Evolutionary conservation across 2,329 filamentous ascomycete genomes (phyloP), one percentile per base, ranked within the genome.

Genomic region (Colletotrichum karsti): DNA sequence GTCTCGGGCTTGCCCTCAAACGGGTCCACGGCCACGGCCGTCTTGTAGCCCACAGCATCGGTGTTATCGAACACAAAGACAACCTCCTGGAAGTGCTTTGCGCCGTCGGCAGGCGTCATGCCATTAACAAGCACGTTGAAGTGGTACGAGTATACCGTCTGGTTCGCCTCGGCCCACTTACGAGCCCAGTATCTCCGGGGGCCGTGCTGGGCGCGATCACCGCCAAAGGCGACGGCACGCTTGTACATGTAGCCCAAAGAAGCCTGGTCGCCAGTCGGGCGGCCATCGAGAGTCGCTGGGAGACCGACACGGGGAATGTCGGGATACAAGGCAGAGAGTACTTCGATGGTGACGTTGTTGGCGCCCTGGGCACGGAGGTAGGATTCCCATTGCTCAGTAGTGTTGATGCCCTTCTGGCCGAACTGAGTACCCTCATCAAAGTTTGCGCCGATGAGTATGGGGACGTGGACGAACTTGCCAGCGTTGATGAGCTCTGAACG

Each of bases 401-500:
- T 88, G 73, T 90, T 85, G 69, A 91, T 84, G 15, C 84, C 85
- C 6, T 69, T 75, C 10, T 83, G 82, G 0, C 82, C 85, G 72
- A 91, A 91, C 1, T 81, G 79, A 1, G 85, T 85, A 41, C 80
- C 91, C 74, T 93, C 91, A 71, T 93, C 91, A 1, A 85, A 85
- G 75, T 92, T 92, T 37, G 85, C 85, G 7, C 91, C 91, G 35
- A 85, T 80, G 7, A 93, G 81, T 42, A 92, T 84, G 1, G 90
- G 89, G 0, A 92, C 88, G 58, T 88, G 83, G 63, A 91, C 86
- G 70, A 92, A 92, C 18, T 84, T 83, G 51, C 89, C 90, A 5
- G 83, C 75, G 2, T 80, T 77, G 6, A 93, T 79, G 71, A 90
- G 87, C 7, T 83, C 75, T 9, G 85, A 86, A 37, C 79, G 81